phyloP scores from a whole-genome alignment of 169 alveolate species.

The Cryptosporidium felis region DNA sequence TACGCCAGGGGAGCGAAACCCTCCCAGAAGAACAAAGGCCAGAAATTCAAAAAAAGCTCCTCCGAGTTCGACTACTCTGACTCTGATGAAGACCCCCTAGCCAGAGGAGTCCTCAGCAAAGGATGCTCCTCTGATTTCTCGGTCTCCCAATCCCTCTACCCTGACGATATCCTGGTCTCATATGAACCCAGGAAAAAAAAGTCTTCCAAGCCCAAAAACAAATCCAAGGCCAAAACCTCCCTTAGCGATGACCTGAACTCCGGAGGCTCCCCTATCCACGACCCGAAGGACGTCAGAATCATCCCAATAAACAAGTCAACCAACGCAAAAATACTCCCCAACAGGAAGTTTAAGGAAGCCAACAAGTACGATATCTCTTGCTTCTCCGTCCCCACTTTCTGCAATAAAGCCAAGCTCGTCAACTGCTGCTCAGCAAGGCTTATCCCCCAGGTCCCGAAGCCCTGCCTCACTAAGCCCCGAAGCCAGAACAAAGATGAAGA shows the following conservation, averaged over 20 bases:
- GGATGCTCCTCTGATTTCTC: slow-evolving; percentile 55
- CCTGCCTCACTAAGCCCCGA: not conserved
- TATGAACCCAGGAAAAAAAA: slow-evolving; percentile 13
- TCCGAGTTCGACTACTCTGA: not conserved
- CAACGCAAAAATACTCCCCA: slow-evolving; percentile 27
- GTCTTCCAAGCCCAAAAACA: not conserved
- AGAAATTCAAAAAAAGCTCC: not conserved
- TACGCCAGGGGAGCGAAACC: not conserved
- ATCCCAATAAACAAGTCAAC: slow-evolving; percentile 45
- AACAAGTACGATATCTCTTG: slow-evolving; percentile 46
- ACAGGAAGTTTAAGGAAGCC: slow-evolving; percentile 37
- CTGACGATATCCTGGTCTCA: slow-evolving; percentile 63
- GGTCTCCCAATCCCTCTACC: slow-evolving; percentile 66
- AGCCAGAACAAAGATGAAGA: not conserved
- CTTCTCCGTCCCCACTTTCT: slow-evolving; percentile 38
- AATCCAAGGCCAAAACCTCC: not conserved
- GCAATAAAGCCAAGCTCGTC: not conserved
- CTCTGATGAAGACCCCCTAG: slow-evolving; percentile 9
- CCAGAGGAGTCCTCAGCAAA: slow-evolving; percentile 53
- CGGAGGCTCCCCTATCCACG: not conserved
- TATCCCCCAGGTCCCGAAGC: not conserved
- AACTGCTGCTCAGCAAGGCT: not conserved
- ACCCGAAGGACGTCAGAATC: slow-evolving; percentile 32
- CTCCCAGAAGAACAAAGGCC: not conserved
- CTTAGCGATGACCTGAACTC: not conserved